phyloP scores from a whole-genome alignment of 345 rosid genomes.

The Boechera divaricarpa region DNA sequence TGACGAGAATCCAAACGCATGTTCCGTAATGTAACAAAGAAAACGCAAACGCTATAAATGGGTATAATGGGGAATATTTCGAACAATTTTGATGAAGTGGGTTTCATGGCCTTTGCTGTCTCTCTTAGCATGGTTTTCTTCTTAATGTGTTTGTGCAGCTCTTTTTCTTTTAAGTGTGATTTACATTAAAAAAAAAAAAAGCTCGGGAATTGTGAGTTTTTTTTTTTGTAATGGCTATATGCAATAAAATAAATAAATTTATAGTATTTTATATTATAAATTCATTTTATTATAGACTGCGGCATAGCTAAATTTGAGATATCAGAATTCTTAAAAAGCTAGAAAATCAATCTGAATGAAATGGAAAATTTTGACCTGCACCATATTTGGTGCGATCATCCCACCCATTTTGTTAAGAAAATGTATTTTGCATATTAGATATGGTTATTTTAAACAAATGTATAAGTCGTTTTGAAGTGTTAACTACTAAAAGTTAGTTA shows the following conservation, averaged over 20 bases:
- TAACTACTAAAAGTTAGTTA: neutral
- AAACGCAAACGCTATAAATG: conserved; percentile 32
- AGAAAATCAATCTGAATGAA: neutral
- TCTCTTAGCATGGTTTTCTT: conserved; percentile 15
- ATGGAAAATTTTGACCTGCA: neutral
- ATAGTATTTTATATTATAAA: neutral
- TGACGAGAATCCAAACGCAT: conserved; percentile 93
- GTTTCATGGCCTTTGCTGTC: conserved; percentile 23
- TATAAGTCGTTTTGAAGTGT: neutral
- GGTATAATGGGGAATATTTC: conserved; percentile 37
- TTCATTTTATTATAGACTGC: neutral
- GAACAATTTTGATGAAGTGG: conserved; percentile 45
- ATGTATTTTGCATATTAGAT: neutral
- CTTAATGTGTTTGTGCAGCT: conserved; percentile 28
- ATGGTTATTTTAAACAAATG: neutral
- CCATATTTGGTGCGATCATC: neutral
- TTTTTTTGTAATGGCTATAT: conserved; percentile 21
- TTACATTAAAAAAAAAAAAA: neutral
- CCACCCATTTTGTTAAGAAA: neutral
- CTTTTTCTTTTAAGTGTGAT: conserved; percentile 22
- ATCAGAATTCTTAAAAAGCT: no score
- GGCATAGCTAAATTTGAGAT: no score
- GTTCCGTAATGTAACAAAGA: conserved; percentile 67
- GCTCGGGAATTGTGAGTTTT: conserved; percentile 19
- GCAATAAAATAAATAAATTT: conserved; percentile 17